Evolutionary conservation across 441 rosid genomes (phyloP), one percentile per base, ranked within the genome.

Genomic region (California macrophylla): DNA sequence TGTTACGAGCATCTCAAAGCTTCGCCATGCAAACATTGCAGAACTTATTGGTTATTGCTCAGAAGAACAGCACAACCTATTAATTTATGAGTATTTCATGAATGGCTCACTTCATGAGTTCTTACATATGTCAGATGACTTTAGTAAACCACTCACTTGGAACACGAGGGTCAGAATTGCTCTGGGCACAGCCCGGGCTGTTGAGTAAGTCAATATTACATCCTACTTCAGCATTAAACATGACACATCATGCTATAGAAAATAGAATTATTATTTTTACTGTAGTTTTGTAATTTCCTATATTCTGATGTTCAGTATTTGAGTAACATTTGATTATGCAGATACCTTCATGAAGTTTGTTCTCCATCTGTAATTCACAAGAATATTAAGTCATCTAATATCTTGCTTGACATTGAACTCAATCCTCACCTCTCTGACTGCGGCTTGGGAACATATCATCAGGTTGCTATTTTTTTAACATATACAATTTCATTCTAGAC

Each of bases 141-240:
- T 80, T 61, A 90, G 98, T 85, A 94, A 84, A 28, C 99, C 98
- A 21, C 73, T 94, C 52, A 92, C 99, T 75, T 94, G 99, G 99
- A 94, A 90, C 74, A 94, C 99, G 20, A 83, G 99, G 78, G 84
- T 94, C 80, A 79, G 85, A 71, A 94, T 94, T 26, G 97, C 98
- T 74, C 79, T 94, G n/a, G 94, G 96, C 62, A 84, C 93, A 12
- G 97, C 96, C 15, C 83, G 89, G 67, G 98, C 96, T 66, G 78
- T 90, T 45, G 98, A 90, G 98, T 94, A 85, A 84, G 83, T 78
- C 25, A 68, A 47, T 69, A 38, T 56, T 56, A 5, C 7, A 54
- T 54, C 25, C 24, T 54, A 20, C 13, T 52, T 54, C 7, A 54
- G 2, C 13, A 54, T 3, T 47, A 47, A 47, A 47, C 23, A 47